Evolutionary conservation across 2,329 filamentous ascomycete genomes (phyloP).

Genomic region (Coniochaeta sp.): DNA sequence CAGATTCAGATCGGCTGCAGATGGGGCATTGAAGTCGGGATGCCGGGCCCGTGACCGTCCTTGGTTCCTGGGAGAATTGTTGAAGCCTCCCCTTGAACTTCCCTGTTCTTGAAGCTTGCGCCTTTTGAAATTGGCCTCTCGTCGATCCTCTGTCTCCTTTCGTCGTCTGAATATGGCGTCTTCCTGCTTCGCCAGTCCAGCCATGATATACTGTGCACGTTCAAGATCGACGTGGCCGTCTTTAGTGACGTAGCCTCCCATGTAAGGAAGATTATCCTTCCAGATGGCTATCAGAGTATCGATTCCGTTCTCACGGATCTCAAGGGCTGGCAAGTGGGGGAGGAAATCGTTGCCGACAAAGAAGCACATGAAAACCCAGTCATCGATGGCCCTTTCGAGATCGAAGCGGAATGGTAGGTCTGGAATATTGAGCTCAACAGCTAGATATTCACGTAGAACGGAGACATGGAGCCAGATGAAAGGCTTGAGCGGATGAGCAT

Average conservation of each 20-base stretch:
- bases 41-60: conserved; percentile 10
- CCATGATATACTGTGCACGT: conserved; percentile 78
- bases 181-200: conserved; percentile 85
- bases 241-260: conserved; percentile 95
- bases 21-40: conserved; percentile 8
- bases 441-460: conserved; percentile 85
- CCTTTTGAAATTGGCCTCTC: conserved; percentile 71
- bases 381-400: conserved; percentile 86
- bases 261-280: conserved; percentile 81
- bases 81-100: conserved; percentile 7
- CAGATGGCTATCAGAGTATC: conserved; percentile 95
- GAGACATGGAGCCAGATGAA: conserved; percentile 98
- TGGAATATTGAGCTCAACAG: conserved; percentile 78
- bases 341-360: conserved; percentile 98
- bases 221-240: conserved; percentile 87
- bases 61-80: conserved; percentile 1
- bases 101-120: conserved; percentile 65
- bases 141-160: conserved; percentile 77
- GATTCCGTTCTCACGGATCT: conserved; percentile 95
- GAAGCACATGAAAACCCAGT: conserved; percentile 99
- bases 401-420: conserved; percentile 83
- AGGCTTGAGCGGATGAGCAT: conserved; percentile 66
- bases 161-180: conserved; percentile 86
- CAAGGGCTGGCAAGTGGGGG: conserved; percentile 91
- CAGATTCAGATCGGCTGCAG: conserved; percentile 12